These are phyloP conservation scores for Tilletiopsis washingtonensis DNA, from an alignment of 1,284 basidiomycete genomes.

Conservation along the genomic window DNA sequence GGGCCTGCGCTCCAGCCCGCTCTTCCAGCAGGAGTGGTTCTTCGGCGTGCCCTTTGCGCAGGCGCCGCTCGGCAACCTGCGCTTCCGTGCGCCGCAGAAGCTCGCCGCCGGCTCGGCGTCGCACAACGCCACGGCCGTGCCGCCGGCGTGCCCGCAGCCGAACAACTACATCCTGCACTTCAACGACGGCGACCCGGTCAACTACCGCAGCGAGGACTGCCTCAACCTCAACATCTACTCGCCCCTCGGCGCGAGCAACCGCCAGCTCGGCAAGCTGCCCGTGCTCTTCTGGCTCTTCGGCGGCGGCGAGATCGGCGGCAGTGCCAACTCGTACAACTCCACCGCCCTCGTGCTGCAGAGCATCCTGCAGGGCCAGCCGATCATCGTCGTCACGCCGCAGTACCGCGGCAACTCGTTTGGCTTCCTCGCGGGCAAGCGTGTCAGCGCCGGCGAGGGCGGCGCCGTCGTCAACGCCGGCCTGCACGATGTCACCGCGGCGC, in stretches of 20 bases:
- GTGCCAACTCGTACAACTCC: not conserved
- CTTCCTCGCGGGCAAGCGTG: not conserved
- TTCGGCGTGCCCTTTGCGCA: conserved; percentile 63
- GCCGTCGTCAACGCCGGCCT: conserved; percentile 55
- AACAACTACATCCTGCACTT: not conserved
- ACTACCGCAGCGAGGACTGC: conserved; percentile 4
- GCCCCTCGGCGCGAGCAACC: conserved; percentile 51
- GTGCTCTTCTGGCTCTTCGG: conserved; percentile 58
- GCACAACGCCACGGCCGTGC: not conserved
- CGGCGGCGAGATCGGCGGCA: not conserved
- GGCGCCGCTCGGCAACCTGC: conserved; percentile 55
- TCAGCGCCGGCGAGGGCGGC: conserved; percentile 53
- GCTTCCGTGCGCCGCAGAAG: conserved; percentile 56
- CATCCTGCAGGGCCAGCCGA: not conserved
- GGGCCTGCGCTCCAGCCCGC: not conserved
- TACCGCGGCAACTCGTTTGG: not conserved
- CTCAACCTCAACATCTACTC: conserved; percentile 3
- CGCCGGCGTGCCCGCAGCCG: not conserved
- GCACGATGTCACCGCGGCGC: conserved; percentile 55
- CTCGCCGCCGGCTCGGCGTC: conserved; percentile 1
- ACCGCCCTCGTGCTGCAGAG: not conserved
- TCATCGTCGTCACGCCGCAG: not conserved
- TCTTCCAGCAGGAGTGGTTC: conserved; percentile 41
- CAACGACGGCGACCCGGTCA: conserved; percentile 11
- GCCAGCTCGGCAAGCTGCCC: conserved; percentile 47